These are phyloP conservation scores for Diplodia scrobiculata DNA, from an alignment of 2,329 filamentous ascomycete genomes.

Conservation along the genomic window DNA sequence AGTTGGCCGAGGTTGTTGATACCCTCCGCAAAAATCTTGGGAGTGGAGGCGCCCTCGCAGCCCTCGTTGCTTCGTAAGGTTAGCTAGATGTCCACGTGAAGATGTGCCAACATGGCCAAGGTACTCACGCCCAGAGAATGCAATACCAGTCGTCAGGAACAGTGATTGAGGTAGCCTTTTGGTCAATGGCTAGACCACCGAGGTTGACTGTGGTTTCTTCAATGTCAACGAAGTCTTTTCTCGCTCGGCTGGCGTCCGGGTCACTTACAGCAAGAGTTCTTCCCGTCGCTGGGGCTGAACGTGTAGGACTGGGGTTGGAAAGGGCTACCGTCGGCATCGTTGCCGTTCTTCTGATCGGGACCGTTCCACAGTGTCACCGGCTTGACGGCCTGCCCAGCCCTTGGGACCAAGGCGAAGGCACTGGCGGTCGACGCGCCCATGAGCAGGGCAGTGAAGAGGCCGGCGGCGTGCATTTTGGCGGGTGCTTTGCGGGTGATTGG, in stretches of 20 bases:
- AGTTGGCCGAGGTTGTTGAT: neutral
- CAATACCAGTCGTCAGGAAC: neutral
- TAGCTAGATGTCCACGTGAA: neutral
- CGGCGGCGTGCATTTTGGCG: constrained; percentile 9
- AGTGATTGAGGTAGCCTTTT: neutral
- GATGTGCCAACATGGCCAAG: neutral
- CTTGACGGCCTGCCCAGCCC: rapidly evolving
- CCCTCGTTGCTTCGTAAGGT: neutral
- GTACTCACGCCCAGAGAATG: neutral
- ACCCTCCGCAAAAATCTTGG: neutral
- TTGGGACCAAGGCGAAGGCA: neutral
- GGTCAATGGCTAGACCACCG: neutral
- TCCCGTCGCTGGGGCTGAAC: neutral
- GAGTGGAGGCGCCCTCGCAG: neutral
- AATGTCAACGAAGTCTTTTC: neutral
- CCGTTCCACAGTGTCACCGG: neutral
- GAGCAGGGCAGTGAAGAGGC: neutral
- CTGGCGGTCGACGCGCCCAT: neutral
- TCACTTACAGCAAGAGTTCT: constrained; percentile 1
- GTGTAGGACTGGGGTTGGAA: neutral
- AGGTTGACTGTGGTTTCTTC: neutral
- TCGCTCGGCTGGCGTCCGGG: neutral
- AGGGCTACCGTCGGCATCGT: neutral
- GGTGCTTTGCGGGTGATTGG: neutral
- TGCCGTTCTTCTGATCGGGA: neutral